Evolutionary conservation across 768 basidiomycete genomes (phyloP).

Genomic region (Psilocybe subaeruginosa): DNA sequence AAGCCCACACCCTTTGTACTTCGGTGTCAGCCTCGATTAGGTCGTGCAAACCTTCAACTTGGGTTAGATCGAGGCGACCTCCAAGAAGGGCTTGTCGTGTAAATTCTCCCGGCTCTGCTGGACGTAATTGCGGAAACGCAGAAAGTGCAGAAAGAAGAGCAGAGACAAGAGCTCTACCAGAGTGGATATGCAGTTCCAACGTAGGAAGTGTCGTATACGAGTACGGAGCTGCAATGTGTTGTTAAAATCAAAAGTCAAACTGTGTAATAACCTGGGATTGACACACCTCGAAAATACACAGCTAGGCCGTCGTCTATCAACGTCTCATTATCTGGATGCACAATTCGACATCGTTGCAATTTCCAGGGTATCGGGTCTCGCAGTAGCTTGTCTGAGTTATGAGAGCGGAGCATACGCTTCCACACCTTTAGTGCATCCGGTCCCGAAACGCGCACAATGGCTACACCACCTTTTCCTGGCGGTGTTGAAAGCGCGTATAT

Average conservation of each 20-base stretch:
- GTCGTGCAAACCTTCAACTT: slow-evolving; percentile 88
- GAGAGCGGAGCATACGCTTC: slow-evolving; percentile 54
- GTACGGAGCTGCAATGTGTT: slow-evolving; percentile 54
- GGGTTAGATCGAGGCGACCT: slow-evolving; percentile 83
- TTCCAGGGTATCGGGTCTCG: slow-evolving; percentile 60
- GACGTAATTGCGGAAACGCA: slow-evolving; percentile 63
- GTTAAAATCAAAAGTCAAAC: slow-evolving; percentile 1
- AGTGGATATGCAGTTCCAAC: slow-evolving; percentile 86
- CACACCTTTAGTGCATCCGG: slow-evolving; percentile 70
- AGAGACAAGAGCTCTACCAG: slow-evolving; percentile 78
- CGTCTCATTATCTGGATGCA: slow-evolving; percentile 63
- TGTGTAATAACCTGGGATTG: background rate
- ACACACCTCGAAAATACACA: slow-evolving; percentile 78
- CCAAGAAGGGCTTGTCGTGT: slow-evolving; percentile 82
- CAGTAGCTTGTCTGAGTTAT: slow-evolving; percentile 11
- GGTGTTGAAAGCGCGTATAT: slow-evolving; percentile 91
- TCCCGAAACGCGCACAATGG: slow-evolving; percentile 82
- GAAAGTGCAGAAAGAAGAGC: slow-evolving; percentile 70
- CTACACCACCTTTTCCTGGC: slow-evolving; percentile 83
- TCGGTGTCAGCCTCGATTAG: slow-evolving; percentile 91
- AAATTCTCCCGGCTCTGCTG: slow-evolving; percentile 88
- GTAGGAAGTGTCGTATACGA: slow-evolving; percentile 87
- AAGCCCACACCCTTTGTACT: slow-evolving; percentile 72
- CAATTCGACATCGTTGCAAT: slow-evolving; percentile 69
- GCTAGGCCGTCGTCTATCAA: slow-evolving; percentile 80